Base-by-base conservation (phyloP, 805 yeast genomes). In the Candida endomychidarum region DNA sequence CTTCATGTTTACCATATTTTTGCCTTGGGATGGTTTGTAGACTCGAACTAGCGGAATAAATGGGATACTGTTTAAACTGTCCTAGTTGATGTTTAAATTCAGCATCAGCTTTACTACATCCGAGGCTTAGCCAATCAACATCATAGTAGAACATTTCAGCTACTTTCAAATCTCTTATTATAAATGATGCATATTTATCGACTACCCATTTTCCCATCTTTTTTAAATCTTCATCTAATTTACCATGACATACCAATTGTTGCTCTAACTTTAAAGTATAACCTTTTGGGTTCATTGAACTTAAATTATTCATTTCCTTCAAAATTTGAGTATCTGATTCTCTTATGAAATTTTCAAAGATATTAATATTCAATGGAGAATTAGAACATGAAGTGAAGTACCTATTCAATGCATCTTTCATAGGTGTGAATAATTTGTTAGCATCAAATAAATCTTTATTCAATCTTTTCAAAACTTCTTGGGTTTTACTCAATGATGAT, bases 131-230 rank as follows among this genome's bases (percentile, higher is more conserved):
- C 95, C 95, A 86, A 19, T 70, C 67, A 1, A 80, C 78, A 49
- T 83, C 80, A 52, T 81, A 78, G 46, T 81, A 78, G 51, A 75
- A 83, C 19, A 88, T 50, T 6, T 72, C 76, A 2, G 82, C 70
- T 1, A 75, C 61, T 46, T 77, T 72, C 18, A 74, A 63, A 18
- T 71, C 77, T 5, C 75, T 67, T 20, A 60, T 56, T 12, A 73
- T 58, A 31, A 62, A 60, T 10, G 65, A 63, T 11, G 68, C 57
- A 52, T 73, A 80, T n/a, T 72, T 68, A 5, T 71, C 74, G 38
- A 81, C 58, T 8, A 81, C 54, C 9, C 70, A 58, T 40, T 63
- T 48, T 43, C 74, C 63, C 37, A 74, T 56, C 36, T 69, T 65
- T 33, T 56, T 39, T 46, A 71, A 53, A 27, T 65, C 75, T 0